phyloP scores from a whole-genome alignment of 257 asterid genomes.

The Solanum bulbocastanum region DNA sequence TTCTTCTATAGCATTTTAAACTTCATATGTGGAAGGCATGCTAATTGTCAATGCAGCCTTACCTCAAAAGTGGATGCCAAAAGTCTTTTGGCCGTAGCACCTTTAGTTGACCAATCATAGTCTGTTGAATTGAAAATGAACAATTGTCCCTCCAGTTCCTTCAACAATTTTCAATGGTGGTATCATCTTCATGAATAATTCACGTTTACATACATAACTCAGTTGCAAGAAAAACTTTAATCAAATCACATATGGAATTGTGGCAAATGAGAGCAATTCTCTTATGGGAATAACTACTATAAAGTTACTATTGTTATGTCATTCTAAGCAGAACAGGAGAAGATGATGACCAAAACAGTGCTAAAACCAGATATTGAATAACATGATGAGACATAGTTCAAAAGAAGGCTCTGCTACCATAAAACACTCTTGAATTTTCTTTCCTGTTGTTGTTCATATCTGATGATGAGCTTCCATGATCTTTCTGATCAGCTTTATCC shows the following conservation, averaged over 20 bases:
- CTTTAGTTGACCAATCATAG: neutral
- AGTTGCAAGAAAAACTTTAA: neutral
- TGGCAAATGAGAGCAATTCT: neutral
- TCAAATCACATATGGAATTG: neutral
- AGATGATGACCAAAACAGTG: neutral
- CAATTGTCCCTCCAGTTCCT: neutral
- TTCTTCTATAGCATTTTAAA: neutral
- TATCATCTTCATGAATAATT: neutral
- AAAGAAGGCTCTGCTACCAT: slow-evolving; percentile 83
- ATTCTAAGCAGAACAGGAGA: neutral
- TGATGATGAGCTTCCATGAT: slow-evolving; percentile 2
- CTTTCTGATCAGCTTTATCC: slow-evolving; percentile 15
- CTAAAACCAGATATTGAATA: neutral
- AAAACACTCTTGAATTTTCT: slow-evolving; percentile 53
- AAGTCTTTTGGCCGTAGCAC: neutral
- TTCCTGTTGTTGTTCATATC: slow-evolving; percentile 31
- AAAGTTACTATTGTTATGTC: neutral
- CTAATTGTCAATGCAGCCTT: neutral
- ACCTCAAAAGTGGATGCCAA: neutral
- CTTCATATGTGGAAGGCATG: neutral
- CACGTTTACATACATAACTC: neutral
- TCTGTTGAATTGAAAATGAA: neutral
- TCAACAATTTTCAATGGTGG: neutral
- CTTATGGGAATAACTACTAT: neutral
- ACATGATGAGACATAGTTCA: neutral